phyloP scores from a whole-genome alignment of 139 green algal species.

The Coelastrella sp. region DNA sequence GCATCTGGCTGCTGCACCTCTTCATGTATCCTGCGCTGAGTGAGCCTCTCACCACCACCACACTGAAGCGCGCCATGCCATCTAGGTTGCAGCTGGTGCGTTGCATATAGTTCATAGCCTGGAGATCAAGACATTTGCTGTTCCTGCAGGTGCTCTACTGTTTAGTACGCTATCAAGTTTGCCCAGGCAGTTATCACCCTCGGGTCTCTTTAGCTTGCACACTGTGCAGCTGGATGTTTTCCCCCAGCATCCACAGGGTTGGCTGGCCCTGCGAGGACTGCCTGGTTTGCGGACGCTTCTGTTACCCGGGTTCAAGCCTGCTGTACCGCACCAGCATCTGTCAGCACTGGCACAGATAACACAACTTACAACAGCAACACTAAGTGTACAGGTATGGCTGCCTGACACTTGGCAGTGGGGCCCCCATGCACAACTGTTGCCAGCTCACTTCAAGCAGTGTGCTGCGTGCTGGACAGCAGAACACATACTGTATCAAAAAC shows the following conservation, averaged over 20 bases:
- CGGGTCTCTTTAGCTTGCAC: not conserved
- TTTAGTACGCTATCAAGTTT: not conserved
- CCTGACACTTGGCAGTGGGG: too few species aligned
- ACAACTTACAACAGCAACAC: conserved; percentile 4
- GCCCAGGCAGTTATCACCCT: conserved; percentile 5
- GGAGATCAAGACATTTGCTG: too few species aligned
- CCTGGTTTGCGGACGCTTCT: conserved; percentile 18
- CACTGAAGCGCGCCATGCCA: too few species aligned
- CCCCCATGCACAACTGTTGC: too few species aligned
- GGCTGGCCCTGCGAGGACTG: conserved; percentile 12
- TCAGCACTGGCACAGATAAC: not conserved
- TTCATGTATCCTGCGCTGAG: too few species aligned
- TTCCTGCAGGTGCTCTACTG: not conserved
- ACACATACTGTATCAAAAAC: too few species aligned
- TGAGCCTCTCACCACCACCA: too few species aligned
- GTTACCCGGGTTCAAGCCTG: conserved; percentile 30
- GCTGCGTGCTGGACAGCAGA: too few species aligned
- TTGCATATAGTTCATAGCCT: too few species aligned
- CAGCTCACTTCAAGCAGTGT: too few species aligned
- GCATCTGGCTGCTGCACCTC: too few species aligned
- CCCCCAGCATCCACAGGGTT: not conserved
- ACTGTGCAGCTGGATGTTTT: conserved; percentile 37
- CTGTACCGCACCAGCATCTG: conserved; percentile 28
- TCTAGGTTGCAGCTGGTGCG: not conserved
- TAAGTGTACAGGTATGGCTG: conserved; percentile 18